Evolutionary conservation across 1,284 basidiomycete genomes (phyloP).

Genomic region (Coriolopsis trogii): DNA sequence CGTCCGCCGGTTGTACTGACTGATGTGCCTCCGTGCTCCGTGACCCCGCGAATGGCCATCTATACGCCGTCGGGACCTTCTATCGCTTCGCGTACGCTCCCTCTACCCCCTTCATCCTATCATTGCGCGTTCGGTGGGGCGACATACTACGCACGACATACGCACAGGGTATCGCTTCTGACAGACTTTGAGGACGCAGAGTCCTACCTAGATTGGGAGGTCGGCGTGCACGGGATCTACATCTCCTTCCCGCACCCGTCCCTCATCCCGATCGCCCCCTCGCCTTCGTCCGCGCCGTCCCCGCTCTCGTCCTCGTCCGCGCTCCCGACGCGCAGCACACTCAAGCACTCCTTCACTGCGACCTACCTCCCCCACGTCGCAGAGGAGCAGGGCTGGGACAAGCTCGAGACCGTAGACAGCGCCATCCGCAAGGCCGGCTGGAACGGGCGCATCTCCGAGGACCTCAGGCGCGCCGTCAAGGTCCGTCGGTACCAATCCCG

Average conservation of each 20-base stretch:
- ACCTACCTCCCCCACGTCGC: slow-evolving; percentile 96
- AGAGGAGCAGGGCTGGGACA: slow-evolving; percentile 92
- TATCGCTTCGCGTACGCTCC: not conserved
- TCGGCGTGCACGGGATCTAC: slow-evolving; percentile 92
- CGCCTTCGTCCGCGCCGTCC: slow-evolving; percentile 64
- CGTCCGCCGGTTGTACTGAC: slow-evolving; percentile 3
- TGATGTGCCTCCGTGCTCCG: too few species aligned
- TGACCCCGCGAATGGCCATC: too few species aligned
- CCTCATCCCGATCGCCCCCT: slow-evolving; percentile 47
- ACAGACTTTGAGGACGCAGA: slow-evolving; percentile 89
- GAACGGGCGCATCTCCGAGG: slow-evolving; percentile 82
- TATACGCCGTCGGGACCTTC: not conserved
- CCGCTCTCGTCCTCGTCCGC: slow-evolving; percentile 67
- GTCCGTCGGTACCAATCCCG: slow-evolving; percentile 88
- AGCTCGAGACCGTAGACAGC: slow-evolving; percentile 86
- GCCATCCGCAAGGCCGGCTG: slow-evolving; percentile 94
- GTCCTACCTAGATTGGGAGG: slow-evolving; percentile 90
- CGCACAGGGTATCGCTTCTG: slow-evolving; percentile 85
- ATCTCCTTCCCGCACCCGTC: slow-evolving; percentile 86
- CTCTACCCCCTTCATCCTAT: not conserved
- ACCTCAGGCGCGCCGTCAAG: slow-evolving; percentile 75
- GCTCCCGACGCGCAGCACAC: slow-evolving; percentile 52
- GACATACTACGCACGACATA: not conserved
- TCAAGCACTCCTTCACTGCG: slow-evolving; percentile 72
- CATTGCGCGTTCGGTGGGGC: not conserved